Percentiles rank a stretch among this genome's conserved stretches.
Evolutionary conservation across 768 basidiomycete species (phyloP).

Genomic region (Lactarius hatsudake): DNA sequence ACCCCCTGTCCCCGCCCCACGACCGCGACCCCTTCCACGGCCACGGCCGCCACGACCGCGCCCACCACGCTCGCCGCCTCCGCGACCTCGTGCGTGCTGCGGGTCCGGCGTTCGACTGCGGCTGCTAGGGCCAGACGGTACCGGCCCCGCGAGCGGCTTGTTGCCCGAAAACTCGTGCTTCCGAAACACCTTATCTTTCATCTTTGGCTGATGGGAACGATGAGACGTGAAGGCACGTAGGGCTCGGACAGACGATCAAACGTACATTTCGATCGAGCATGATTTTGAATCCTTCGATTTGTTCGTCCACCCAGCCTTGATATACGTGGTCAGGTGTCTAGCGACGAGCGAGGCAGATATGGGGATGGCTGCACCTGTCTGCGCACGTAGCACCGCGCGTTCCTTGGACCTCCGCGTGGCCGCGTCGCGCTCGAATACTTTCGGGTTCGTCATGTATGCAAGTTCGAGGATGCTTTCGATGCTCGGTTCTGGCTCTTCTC

Average conservation of each 20-base stretch:
- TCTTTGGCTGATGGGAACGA: slow-evolving; percentile 46
- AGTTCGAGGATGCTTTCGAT: slow-evolving; percentile 67
- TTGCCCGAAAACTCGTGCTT: slow-evolving; percentile 81
- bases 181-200: slow-evolving; percentile 65
- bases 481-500: slow-evolving; percentile 30
- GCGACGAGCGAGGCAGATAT: not conserved
- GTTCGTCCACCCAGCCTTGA: slow-evolving; percentile 70
- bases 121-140: slow-evolving; percentile 6
- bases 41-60: slow-evolving; percentile 8
- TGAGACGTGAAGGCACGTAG: slow-evolving; percentile 1
- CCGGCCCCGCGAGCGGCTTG: slow-evolving; percentile 30
- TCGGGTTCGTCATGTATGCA: slow-evolving; percentile 72
- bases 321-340: not conserved
- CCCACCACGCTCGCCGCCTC: slow-evolving; percentile 24
- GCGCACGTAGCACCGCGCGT: slow-evolving; percentile 59
- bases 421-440: slow-evolving; percentile 73
- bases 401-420: slow-evolving; percentile 67
- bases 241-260: slow-evolving; percentile 22
- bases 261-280: slow-evolving; percentile 88
- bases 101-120: slow-evolving; percentile 19
- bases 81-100: slow-evolving; percentile 22
- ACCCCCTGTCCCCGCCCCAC: slow-evolving; percentile 19
- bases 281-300: slow-evolving; percentile 89
- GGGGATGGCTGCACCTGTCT: slow-evolving; percentile 55
- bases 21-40: slow-evolving; percentile 31